Conservation (phyloP, 2,329 filamentous ascomycete species). For the Emmonsiellopsis sp. region DNA sequence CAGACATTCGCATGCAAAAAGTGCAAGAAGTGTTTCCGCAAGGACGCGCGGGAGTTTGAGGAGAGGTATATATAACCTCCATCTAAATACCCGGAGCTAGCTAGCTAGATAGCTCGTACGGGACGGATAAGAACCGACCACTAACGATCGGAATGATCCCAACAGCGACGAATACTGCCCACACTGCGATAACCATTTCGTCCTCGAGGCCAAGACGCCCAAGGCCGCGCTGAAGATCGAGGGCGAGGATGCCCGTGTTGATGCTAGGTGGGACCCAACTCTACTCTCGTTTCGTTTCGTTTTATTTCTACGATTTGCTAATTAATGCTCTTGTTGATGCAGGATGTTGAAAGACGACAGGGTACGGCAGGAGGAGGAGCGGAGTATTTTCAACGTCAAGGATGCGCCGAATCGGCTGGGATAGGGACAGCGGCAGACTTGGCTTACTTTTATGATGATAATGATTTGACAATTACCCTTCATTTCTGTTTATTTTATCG, state of each 20-base stretch:
- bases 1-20: constrained; percentile 89
- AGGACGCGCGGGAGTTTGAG: constrained; percentile 84
- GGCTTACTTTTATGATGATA: constrained; percentile 14
- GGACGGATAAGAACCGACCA: not conserved
- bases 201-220: constrained; percentile 78
- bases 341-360: constrained; percentile 90
- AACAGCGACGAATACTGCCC: constrained; percentile 90
- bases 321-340: not conserved
- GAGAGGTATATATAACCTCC: constrained; percentile 48
- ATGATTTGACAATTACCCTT: constrained; percentile 10
- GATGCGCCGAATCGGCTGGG: constrained; percentile 68
- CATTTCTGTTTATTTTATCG: not conserved
- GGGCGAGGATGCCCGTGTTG: constrained; percentile 78
- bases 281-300: not conserved
- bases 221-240: constrained; percentile 79
- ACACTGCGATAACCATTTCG: constrained; percentile 97
- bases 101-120: too few species aligned
- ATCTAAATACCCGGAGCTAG: not conserved
- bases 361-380: constrained; percentile 49
- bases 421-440: constrained; percentile 33
- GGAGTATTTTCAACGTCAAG: constrained; percentile 68
- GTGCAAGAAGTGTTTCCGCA: constrained; percentile 96
- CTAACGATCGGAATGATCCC: not conserved
- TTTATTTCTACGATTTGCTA: too few species aligned
- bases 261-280: constrained; percentile 49